Base-by-base conservation (phyloP, 805 yeast genomes). In the Teunomyces aglyptinius region DNA sequence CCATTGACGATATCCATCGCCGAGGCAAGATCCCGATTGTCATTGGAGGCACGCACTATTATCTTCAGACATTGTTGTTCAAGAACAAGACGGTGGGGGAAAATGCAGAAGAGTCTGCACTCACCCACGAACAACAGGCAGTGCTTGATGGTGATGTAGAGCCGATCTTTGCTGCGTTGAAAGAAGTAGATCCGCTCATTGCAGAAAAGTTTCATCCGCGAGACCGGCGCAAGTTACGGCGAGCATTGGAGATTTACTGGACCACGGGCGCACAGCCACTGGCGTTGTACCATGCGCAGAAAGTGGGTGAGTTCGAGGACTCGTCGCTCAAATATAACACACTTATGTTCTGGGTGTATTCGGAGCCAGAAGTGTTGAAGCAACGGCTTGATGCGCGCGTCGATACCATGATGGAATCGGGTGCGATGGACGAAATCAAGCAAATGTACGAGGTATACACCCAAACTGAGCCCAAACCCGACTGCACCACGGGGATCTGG, bases 21-120 rank as follows among this genome's bases (percentile, higher is more conserved):
- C 61, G 86, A 16, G 87, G 87, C 0, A 90, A 89, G 57, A 55
- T 86, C 1, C 97, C 99, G 0, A 86, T 94, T 2, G 63, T 94
- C 0, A 94, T 94, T 1, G 99, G 99, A 4, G 99, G 99, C 0
- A 94, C 99, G 0, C 97, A 91, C 60, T 94, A 94, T 63, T 94
- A 94, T 61, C 70, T 89, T 31, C 97, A 88, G 64, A 81, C 87
- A 6, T 61, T 92, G 6, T 60, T 89, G 6, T 88, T 91, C 60
- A 73, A 78, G 33, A 88, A 89, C 57, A 82, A 81, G 48, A 83
- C 87, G 0, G 75, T 86, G 5, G 46, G 35, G 3, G 49, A 45
- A 11, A 16, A 38, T 12, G 33, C 39, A 33, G 38, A 50, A 5
- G 24, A 13, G 51, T n/a, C 64, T 64, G 10, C 73, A 79, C 54